A percentile compares a stretch with the other conserved stretches of the same genome.
Evolutionary conservation across 768 basidiomycete genomes (phyloP).

Genomic region (Tylopilus subfusipes): DNA sequence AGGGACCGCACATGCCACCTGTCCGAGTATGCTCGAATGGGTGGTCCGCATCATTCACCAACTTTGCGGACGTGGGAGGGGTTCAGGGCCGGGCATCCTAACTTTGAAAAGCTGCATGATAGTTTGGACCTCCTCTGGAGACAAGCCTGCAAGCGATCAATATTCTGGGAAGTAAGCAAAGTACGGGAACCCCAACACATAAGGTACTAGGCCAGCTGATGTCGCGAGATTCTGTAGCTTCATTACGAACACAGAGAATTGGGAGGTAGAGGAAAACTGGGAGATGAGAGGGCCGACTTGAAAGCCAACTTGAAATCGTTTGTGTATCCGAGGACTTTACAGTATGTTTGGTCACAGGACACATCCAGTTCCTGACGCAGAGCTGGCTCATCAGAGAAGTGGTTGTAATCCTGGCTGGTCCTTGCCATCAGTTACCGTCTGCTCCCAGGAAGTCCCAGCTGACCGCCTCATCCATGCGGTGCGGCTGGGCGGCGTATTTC

Average conservation of each 20-base stretch:
- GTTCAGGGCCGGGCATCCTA: slow-evolving; percentile 13
- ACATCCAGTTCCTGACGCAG: not conserved
- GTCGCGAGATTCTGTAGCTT: not conserved
- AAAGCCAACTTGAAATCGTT: not conserved
- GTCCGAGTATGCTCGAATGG: slow-evolving; percentile 9
- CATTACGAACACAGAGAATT: not conserved
- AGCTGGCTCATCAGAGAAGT: not conserved
- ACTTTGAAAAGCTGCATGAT: slow-evolving; percentile 8
- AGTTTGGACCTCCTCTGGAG: slow-evolving; percentile 8
- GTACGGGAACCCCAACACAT: slow-evolving; percentile 1
- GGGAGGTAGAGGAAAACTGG: not conserved
- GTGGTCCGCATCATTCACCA: slow-evolving; percentile 18
- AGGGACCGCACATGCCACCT: slow-evolving; percentile 24
- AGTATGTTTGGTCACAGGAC: not conserved
- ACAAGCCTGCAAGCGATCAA: slow-evolving; percentile 17
- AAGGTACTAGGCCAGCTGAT: slow-evolving; percentile 2
- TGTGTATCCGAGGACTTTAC: not conserved
- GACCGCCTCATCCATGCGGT: not conserved
- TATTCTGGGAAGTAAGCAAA: slow-evolving; percentile 14
- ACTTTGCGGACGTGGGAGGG: slow-evolving; percentile 20
- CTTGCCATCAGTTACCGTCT: not conserved
- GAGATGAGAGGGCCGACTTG: too few relatives aligned
- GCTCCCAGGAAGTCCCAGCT: not conserved
- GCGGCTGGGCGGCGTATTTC: not conserved
- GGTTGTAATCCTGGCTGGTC: not conserved